phyloP scores from a whole-genome alignment of 305 asterid genomes.

The Fraxinus platypoda region DNA sequence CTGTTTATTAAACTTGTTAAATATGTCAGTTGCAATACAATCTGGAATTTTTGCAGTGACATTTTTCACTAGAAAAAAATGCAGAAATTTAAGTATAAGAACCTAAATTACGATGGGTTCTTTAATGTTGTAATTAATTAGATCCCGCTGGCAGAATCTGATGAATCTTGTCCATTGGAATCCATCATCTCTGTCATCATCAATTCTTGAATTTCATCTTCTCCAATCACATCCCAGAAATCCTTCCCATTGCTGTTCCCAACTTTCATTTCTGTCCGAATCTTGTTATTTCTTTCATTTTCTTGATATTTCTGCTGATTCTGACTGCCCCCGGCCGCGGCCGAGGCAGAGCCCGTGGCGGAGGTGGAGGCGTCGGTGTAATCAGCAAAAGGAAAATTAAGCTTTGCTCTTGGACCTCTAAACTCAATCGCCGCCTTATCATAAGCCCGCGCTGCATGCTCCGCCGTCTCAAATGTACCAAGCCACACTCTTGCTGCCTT shows the following conservation, averaged over 20 bases:
- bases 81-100: background rate
- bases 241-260: slow-evolving; percentile 32
- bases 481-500: slow-evolving; percentile 91
- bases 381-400: slow-evolving; percentile 70
- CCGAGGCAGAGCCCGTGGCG: background rate
- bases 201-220: slow-evolving; percentile 48
- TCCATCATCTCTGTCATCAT: slow-evolving; percentile 46
- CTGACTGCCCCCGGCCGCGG: background rate
- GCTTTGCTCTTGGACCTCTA: slow-evolving; percentile 87
- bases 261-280: background rate
- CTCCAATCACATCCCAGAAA: slow-evolving; percentile 43
- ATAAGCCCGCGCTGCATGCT: slow-evolving; percentile 82
- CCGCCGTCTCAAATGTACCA: slow-evolving; percentile 80
- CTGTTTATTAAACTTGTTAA: background rate
- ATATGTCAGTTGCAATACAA: background rate
- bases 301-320: slow-evolving; percentile 5
- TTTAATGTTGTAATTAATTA: background rate
- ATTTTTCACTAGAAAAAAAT: background rate
- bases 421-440: slow-evolving; percentile 80
- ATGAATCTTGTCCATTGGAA: slow-evolving; percentile 37
- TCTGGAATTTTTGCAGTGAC: background rate
- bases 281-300: slow-evolving; percentile 5
- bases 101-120: background rate
- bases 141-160: slow-evolving; percentile 45
- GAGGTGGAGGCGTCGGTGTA: slow-evolving; percentile 31